Base-by-base conservation (phyloP, 2,329 filamentous ascomycete genomes). In the Fusarium virguliforme region DNA sequence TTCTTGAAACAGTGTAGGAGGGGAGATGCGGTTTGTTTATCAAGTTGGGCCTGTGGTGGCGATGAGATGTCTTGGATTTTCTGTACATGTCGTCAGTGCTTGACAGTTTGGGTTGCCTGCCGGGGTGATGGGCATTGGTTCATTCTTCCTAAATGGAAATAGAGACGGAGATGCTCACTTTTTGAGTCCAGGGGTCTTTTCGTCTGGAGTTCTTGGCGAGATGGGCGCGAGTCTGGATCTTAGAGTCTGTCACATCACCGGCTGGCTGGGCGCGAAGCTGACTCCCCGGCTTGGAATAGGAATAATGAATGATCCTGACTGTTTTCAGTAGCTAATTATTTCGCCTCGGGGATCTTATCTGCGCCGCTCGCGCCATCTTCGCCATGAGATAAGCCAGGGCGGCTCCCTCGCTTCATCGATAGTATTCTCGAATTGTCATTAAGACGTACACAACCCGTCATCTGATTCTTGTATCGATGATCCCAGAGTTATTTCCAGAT, bases 21-120 rank as follows among this genome's bases (percentile, higher is more conserved):
- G 7, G 53, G 3, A 22, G 53, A 30, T 28, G 28, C 8, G 32
- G 24, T 15, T 15, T 50, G 43, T 18, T 30, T 50, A 50, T 38
- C 15, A 26, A 35, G 12, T 8, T 32, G 9, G 7, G 8, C 43
- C 12, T 41, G 37, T n/a, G n/a, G 18, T 22, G 37, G 28, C 12
- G n/a, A 28, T 26, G 30, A n/a, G 3, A 58, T 58, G 55, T 58
- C 55, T 58, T 1, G 13, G 55, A 26, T 30, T 35, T 26, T n/a
- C 8, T 18, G 0, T 18, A 54, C 3, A 53, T 38, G 34, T 13
- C 37, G 13, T 41, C 26, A 24, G 8, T 43, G 10, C 12, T 38
- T n/a, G 15, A 6, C n/a, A 13, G 15, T 26, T 58, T 26, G 4
- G 13, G 8, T 35, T 58, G 38, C 40, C 38, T 26, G 28, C 54